phyloP scores from a whole-genome alignment of 164 flowering plant species.

The Cinnamomum chago region DNA sequence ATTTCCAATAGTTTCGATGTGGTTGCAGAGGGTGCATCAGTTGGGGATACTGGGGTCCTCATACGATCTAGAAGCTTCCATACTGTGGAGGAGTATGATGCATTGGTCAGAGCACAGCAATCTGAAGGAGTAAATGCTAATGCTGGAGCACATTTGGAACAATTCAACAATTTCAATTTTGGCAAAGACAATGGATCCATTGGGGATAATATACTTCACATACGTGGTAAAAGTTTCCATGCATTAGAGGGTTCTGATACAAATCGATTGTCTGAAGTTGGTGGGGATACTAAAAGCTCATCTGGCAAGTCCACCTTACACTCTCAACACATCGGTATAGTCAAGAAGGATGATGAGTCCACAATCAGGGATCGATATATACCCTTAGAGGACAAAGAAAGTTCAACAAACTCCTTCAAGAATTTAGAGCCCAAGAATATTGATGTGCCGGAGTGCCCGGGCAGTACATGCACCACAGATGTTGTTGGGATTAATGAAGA shows the following conservation, averaged over 20 bases:
- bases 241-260: slow-evolving; percentile 31
- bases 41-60: neutral
- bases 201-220: neutral
- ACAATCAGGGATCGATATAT: neutral
- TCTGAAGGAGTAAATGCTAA: neutral
- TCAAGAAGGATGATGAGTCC: neutral
- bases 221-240: slow-evolving; percentile 8
- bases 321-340: neutral
- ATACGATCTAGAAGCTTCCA: slow-evolving; percentile 11
- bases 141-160: neutral
- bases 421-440: neutral
- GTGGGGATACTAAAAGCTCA: too few relatives aligned
- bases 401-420: neutral
- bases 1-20: neutral
- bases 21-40: neutral
- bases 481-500: neutral
- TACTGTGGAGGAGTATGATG: slow-evolving; percentile 33
- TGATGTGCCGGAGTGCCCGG: neutral
- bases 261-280: too few relatives aligned
- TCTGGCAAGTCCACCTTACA: neutral
- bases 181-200: neutral
- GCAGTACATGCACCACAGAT: neutral
- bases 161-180: neutral
- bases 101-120: slow-evolving; percentile 3
- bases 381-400: neutral